These are phyloP conservation scores for Zoysia matrella DNA, from an alignment of 202 grass and related monocot species.

Conservation along the genomic window DNA sequence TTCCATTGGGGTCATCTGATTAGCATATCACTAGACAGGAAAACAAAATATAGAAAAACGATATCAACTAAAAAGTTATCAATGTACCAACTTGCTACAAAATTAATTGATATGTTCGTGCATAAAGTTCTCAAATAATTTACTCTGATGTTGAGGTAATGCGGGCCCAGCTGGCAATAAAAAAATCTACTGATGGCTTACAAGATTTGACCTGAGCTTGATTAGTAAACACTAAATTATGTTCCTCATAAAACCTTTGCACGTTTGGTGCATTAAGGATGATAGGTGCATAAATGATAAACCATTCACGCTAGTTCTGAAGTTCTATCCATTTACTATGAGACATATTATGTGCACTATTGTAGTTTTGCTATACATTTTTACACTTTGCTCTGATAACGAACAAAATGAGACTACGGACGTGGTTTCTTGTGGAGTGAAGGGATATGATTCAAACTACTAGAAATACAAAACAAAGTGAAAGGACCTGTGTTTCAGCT, in stretches of 20 bases:
- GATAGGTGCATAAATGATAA: not conserved
- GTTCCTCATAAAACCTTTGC: conserved; percentile 3
- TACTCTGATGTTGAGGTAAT: not conserved
- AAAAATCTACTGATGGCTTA: not conserved
- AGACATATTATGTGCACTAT: not conserved
- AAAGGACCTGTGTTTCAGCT: conserved; percentile 91
- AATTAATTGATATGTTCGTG: too few species aligned
- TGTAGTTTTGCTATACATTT: conserved; percentile 11
- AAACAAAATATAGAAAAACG: too few species aligned
- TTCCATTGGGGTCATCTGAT: not conserved
- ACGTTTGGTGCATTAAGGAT: not conserved
- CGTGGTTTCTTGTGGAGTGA: not conserved
- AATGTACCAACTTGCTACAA: too few species aligned
- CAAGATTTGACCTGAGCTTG: conserved; percentile 18
- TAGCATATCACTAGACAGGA: too few species aligned
- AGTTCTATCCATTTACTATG: not conserved
- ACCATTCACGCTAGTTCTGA: not conserved
- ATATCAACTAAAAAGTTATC: too few species aligned
- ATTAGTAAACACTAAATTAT: not conserved
- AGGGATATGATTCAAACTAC: conserved; percentile 17
- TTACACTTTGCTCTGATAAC: not conserved
- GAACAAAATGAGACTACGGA: conserved; percentile 8
- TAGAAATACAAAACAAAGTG: conserved; percentile 15
- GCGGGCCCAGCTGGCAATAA: not conserved
- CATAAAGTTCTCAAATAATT: too few species aligned